Evolutionary conservation across 495 filamentous ascomycete genomes (phyloP), one percentile per base, ranked within the genome.

Genomic region (Aspergillus heteromorphus): DNA sequence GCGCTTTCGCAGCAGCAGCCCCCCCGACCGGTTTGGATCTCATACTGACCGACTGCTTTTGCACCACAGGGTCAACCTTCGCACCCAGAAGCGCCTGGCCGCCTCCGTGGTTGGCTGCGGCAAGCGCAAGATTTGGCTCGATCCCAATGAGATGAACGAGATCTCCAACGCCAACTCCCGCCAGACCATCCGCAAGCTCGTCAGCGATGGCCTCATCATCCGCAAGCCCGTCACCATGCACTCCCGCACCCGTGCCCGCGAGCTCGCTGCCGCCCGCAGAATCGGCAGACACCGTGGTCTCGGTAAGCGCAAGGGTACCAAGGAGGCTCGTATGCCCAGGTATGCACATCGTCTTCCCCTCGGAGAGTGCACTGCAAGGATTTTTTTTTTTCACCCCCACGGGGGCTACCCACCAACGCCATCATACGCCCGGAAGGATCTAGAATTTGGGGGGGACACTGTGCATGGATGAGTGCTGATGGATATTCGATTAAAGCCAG

Each of bases 231-330:
- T 96, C 66, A 96, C 91, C 69, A 96, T 97, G 91, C 93, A 99
- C 87, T 97, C 95, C 62, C 89, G 95, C 74, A 84, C 88, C 59
- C 87, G 95, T 65, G 92, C 93, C 70, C 88, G 93, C 65, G 89
- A 90, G 72, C 81, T 97, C 71, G 90, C 84, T 72, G 87, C 86
- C 56, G 89, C 93, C 71, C 85, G 91, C 76, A 81, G 92, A 61
- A 88, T 91, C 70, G 93, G 93, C 65, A 84, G 93, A 80, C 93
- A 99, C 83, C 86, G 92, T 65, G 93, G 93, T 71, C 92, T 95
- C 79, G 93, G 93, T 87, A 99, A 99, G 90, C 88, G 93, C 76
- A 97, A 97, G 92, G 93, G 93, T 96, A 97, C 93, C 73, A 89
- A 90, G 75, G 91, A 99, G 74, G 92, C 93, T 74, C 89, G 93